Evolutionary conservation across 192 early-diverging fungal genomes (phyloP).

Genomic region (Coemansia sp.): DNA sequence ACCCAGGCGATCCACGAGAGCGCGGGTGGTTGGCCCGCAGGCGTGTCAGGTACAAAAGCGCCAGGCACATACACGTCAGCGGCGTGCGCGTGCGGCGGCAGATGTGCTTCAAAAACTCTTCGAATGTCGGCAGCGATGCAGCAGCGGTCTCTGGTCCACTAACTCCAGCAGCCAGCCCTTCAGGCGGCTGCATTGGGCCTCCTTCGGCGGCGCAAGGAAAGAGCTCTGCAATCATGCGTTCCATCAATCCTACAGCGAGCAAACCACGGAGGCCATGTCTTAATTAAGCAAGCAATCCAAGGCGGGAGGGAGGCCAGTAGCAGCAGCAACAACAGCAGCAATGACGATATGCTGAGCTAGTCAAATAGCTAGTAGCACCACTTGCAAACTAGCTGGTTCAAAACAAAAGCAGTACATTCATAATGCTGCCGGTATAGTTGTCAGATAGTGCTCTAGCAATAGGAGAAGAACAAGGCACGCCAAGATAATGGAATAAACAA

Average conservation of each 20-base stretch:
- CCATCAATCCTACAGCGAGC: slow-evolving; percentile 43
- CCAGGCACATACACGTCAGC: slow-evolving; percentile 53
- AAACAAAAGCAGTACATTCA: background rate
- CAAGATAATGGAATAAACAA: background rate
- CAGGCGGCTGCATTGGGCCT: slow-evolving; percentile 6
- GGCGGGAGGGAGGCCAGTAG: background rate
- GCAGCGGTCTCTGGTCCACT: slow-evolving; percentile 6
- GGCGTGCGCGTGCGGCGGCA: slow-evolving; percentile 57
- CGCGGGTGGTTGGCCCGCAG: slow-evolving; percentile 57
- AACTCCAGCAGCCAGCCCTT: slow-evolving; percentile 3
- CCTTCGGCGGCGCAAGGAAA: slow-evolving; percentile 48
- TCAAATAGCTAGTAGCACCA: background rate
- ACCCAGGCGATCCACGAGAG: slow-evolving; percentile 57
- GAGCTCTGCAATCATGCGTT: slow-evolving; percentile 55
- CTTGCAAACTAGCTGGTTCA: background rate
- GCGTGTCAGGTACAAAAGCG: slow-evolving; percentile 57
- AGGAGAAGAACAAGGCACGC: background rate
- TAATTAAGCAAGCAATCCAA: slow-evolving; percentile 2
- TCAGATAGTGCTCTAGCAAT: background rate
- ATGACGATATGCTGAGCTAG: background rate
- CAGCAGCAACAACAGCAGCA: slow-evolving; percentile 1
- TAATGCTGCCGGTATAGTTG: background rate
- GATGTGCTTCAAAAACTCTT: slow-evolving; percentile 55
- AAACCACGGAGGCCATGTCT: background rate
- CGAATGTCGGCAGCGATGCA: slow-evolving; percentile 33